These are phyloP conservation scores for Eucalyptus sideroxylon DNA, from an alignment of 345 rosid species.

Conservation along the genomic window DNA sequence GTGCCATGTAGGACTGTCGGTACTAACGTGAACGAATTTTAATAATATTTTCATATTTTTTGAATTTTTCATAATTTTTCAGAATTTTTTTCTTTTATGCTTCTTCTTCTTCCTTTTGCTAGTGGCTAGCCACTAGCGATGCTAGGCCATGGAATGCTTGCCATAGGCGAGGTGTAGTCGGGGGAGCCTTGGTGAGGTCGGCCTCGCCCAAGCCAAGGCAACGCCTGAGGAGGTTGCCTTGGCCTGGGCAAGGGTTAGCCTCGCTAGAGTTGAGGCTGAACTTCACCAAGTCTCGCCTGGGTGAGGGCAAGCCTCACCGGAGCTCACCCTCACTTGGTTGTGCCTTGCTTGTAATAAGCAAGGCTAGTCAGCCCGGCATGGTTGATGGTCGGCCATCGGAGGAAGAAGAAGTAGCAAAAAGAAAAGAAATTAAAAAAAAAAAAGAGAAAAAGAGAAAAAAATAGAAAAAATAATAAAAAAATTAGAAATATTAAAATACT, in stretches of 20 bases:
- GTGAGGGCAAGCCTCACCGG: too few species aligned
- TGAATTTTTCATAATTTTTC: too few species aligned
- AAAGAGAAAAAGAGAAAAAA: fast-evolving
- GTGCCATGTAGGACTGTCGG: too few species aligned
- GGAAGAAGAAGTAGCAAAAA: too few species aligned
- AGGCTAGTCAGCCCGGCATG: fast-evolving
- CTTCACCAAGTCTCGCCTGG: fast-evolving
- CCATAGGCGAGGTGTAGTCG: fast-evolving
- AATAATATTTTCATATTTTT: too few species aligned
- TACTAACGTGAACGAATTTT: fast-evolving
- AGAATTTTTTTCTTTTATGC: too few species aligned
- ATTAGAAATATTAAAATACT: too few species aligned
- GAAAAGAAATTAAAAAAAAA: fast-evolving
- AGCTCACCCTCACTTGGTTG: too few species aligned
- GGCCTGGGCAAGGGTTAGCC: fast-evolving
- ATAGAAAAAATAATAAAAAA: too few species aligned
- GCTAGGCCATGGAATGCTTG: fast-evolving
- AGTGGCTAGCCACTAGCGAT: fast-evolving
- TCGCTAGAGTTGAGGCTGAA: fast-evolving
- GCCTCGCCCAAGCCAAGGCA: fast-evolving
- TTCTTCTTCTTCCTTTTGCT: too few species aligned
- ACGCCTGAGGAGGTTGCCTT: fast-evolving
- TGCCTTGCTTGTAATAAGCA: too few species aligned
- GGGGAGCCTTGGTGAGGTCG: fast-evolving
- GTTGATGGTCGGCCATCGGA: fast-evolving